Base-by-base conservation (phyloP, 2,329 filamentous ascomycete species). In the Cylindrodendrum hubeiense region DNA sequence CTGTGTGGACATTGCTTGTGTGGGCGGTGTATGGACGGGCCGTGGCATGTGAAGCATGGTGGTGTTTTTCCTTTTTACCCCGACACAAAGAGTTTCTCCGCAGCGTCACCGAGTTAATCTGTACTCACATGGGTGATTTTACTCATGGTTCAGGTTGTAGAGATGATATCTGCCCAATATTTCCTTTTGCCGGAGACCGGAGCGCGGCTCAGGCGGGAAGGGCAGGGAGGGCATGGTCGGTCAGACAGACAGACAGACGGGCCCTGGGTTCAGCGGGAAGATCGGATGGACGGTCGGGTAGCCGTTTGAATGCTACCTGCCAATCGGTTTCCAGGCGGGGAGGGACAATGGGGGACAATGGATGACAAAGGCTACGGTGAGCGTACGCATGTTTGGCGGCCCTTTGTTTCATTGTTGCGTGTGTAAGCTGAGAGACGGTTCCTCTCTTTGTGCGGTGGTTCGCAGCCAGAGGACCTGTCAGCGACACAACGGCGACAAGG, bases 211-310 rank as follows among this genome's bases (percentile, higher is more conserved):
- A 33, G 47, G 53, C 46, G 53, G 44, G 37, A 63, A 34, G 49
- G 34, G n/a, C 50, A 51, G 47, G 50, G 28, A n/a, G 21, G 9
- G n/a, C n/a, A n/a, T n/a, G n/a, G n/a, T n/a, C n/a, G 26, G 47
- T 4, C 21, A 52, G 49, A 28, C 52, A 30, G 47, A 63, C 46
- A n/a, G n/a, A n/a, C n/a, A n/a, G n/a, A n/a, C 7, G 54, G 60
- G 51, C 58, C 60, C 47, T 46, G 43, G 43, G 46, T 43, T 26
- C 53, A 26, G 51, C 60, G 54, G 54, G 60, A 63, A 54, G 54
- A 63, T 63, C 60, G 60, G 60, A 53, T 33, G 47, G 46, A 57
- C 17, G 57, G 24, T 47, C 51, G 43, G 51, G n/a, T 50, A 50
- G 50, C 10, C 21, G 46, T 13, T n/a, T 10, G 26, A 50, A 50